Conservation (phyloP, 176 grass and related monocot species). For the Aegilops sharonensis region DNA sequence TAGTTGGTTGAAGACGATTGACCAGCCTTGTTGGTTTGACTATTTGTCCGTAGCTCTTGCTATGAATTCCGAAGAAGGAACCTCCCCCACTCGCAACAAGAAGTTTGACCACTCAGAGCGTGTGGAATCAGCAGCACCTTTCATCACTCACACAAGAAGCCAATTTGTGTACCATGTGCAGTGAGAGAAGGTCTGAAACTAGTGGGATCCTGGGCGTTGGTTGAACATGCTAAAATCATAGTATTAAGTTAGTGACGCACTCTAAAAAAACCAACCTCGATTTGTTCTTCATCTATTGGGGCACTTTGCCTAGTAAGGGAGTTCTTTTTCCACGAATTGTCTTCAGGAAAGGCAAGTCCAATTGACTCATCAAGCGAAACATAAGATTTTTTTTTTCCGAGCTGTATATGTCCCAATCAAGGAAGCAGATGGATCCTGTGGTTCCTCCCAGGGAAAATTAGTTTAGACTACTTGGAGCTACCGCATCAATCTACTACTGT, state of each 20-base stretch:
- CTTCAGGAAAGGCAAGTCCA: background rate
- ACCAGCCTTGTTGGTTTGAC: slow-evolving; percentile 37
- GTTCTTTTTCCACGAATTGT: background rate
- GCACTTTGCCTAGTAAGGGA: slow-evolving; percentile 2
- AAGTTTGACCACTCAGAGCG: slow-evolving; percentile 45
- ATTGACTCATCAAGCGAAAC: slow-evolving; percentile 15
- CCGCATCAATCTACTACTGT: background rate
- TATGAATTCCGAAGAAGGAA: slow-evolving; percentile 36
- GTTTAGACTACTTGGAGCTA: background rate
- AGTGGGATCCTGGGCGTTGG: background rate
- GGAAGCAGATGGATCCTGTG: slow-evolving; percentile 14
- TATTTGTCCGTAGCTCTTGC: background rate
- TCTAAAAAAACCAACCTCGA: slow-evolving; percentile 10
- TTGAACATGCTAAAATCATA: background rate
- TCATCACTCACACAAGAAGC: slow-evolving; percentile 27
- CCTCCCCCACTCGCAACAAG: slow-evolving; percentile 5
- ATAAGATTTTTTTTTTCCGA: slow-evolving; percentile 11
- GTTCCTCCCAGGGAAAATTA: background rate
- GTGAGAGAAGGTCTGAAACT: slow-evolving; percentile 11
- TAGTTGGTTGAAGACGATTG: slow-evolving; percentile 38
- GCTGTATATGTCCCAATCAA: slow-evolving; percentile 21
- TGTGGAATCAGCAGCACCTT: slow-evolving; percentile 38
- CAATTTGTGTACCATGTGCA: slow-evolving; percentile 28
- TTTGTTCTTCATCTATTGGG: slow-evolving; percentile 24
- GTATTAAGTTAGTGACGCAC: background rate